A percentile compares a stretch with the other conserved stretches of the same genome.
Evolutionary conservation across 2,329 filamentous ascomycete species (phyloP).

Genomic region (Ophiostoma sp.): DNA sequence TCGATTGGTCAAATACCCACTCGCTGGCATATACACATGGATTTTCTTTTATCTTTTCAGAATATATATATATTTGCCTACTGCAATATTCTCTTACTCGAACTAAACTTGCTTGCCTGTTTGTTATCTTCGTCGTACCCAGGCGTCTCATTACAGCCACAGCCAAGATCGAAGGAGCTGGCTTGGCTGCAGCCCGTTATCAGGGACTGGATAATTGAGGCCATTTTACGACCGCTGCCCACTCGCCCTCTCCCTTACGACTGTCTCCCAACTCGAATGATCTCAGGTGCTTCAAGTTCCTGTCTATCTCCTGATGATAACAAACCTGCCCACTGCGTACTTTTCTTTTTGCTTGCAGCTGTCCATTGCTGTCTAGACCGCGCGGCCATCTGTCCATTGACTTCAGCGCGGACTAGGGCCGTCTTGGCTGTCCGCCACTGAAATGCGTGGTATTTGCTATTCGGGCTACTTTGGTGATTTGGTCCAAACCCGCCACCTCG

Average conservation of each 20-base stretch:
- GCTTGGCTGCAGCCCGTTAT: constrained; percentile 4
- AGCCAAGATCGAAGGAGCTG: not conserved
- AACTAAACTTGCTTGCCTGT: not conserved
- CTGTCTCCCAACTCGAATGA: not conserved
- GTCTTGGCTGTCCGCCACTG: not conserved
- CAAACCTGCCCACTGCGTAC: not conserved
- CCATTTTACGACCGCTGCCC: not conserved
- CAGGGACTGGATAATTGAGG: not conserved
- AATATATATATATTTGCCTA: not conserved
- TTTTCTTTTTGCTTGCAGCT: not conserved
- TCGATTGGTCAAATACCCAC: constrained; percentile 26
- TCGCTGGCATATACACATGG: constrained; percentile 20
- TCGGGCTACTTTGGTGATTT: not conserved
- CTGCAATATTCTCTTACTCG: not conserved
- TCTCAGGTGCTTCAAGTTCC: too few species aligned
- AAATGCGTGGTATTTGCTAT: not conserved
- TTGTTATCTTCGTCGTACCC: not conserved
- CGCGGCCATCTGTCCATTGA: not conserved
- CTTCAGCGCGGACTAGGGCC: not conserved
- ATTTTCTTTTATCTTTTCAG: constrained; percentile 14
- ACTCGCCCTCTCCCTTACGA: not conserved
- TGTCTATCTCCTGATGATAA: constrained; percentile 9
- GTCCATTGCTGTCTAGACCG: not conserved
- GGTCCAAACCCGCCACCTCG: not conserved
- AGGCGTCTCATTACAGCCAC: not conserved